A percentile compares a stretch with the other conserved stretches of the same genome.
Evolutionary conservation across 108 stramenopile genomes (phyloP).

Genomic region (Aurantiochytrium sp.): DNA sequence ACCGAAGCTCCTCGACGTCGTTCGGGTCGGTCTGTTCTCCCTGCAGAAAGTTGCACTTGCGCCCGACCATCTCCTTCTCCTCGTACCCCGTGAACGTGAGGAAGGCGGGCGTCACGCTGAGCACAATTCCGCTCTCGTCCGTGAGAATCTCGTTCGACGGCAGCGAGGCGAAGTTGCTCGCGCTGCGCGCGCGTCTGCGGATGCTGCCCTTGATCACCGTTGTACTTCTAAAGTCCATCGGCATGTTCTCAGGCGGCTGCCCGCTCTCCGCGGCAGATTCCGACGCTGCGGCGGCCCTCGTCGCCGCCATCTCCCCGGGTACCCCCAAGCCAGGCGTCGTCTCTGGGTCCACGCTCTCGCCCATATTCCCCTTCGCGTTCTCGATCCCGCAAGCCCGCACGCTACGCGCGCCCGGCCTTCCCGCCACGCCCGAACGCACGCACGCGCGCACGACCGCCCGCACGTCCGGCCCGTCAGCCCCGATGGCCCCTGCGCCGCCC

Average conservation of each 20-base stretch:
- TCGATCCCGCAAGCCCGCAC: too few species aligned
- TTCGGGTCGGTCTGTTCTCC: conserved; percentile 88
- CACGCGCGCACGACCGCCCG: too few species aligned
- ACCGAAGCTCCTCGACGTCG: conserved; percentile 83
- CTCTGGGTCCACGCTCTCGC: too few species aligned
- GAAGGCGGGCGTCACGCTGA: conserved; percentile 40
- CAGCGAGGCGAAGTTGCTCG: not conserved
- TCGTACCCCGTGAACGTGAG: conserved; percentile 86
- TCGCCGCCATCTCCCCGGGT: too few species aligned
- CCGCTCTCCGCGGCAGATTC: too few species aligned
- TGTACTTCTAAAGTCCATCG: not conserved
- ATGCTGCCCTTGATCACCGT: not conserved
- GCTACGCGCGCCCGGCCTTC: too few species aligned
- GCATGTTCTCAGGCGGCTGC: not conserved
- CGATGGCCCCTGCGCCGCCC: too few species aligned
- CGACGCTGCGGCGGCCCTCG: too few species aligned
- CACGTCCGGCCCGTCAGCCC: too few species aligned
- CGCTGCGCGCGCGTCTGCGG: not conserved
- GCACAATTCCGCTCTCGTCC: not conserved
- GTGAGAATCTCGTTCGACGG: not conserved
- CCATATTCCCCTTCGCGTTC: too few species aligned
- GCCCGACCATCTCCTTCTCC: conserved; percentile 78
- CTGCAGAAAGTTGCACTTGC: conserved; percentile 91
- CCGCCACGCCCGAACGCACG: too few species aligned
- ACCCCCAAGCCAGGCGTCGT: too few species aligned